phyloP scores from a whole-genome alignment of 192 early-diverging fungal species.

The Podila verticillata region DNA sequence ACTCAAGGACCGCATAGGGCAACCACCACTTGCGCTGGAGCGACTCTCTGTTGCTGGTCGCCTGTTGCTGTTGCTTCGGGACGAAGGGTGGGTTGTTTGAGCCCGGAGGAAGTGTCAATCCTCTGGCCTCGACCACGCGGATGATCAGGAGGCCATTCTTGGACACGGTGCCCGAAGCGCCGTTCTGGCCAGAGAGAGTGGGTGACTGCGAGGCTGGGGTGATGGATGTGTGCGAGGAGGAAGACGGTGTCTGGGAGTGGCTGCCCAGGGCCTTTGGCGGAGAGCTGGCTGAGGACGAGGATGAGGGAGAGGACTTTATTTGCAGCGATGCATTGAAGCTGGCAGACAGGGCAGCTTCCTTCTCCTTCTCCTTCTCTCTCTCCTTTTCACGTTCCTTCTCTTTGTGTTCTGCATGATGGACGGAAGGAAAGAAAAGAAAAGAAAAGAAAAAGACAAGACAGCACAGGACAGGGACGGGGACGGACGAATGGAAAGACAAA shows the following conservation, averaged over 20 bases:
- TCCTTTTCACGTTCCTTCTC: slow-evolving; percentile 51
- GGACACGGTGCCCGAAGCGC: slow-evolving; percentile 10
- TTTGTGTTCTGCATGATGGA: slow-evolving; percentile 25
- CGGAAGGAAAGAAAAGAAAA: background rate
- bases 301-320: slow-evolving; percentile 7
- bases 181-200: slow-evolving; percentile 34
- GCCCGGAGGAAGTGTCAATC: slow-evolving; percentile 74
- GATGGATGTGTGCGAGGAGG: slow-evolving; percentile 58
- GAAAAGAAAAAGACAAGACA: background rate
- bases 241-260: slow-evolving; percentile 35
- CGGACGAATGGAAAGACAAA: background rate
- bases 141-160: slow-evolving; percentile 77
- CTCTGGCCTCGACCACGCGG: slow-evolving; percentile 83
- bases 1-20: slow-evolving; percentile 92
- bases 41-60: slow-evolving; percentile 57
- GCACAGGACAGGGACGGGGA: background rate
- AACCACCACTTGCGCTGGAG: slow-evolving; percentile 70
- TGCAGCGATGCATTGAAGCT: slow-evolving; percentile 13
- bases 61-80: slow-evolving; percentile 24
- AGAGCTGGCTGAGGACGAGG: slow-evolving; percentile 4
- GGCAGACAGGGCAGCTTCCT: slow-evolving; percentile 26
- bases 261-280: slow-evolving; percentile 38
- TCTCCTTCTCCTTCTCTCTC: slow-evolving; percentile 19
- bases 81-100: slow-evolving; percentile 57
- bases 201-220: slow-evolving; percentile 34